A percentile compares a stretch with the other conserved stretches of the same genome.
These are phyloP conservation scores for Paramarasmius palmivorus DNA, from an alignment of 1,284 basidiomycete species.

Conservation along the genomic window DNA sequence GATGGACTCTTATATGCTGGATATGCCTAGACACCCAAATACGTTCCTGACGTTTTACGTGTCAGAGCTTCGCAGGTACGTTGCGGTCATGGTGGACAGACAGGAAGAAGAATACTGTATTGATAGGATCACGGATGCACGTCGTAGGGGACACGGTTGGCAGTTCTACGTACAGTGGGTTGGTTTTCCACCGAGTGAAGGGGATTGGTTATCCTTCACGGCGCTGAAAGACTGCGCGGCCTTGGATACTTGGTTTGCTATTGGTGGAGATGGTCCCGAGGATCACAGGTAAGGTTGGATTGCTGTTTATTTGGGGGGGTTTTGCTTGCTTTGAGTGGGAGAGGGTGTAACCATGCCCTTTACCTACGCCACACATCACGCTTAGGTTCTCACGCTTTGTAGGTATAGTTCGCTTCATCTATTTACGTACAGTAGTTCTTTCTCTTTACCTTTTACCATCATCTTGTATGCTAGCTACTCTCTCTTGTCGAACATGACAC, in stretches of 20 bases:
- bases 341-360: too few relatives aligned
- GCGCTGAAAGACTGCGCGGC: slow-evolving; percentile 17
- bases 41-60: slow-evolving; percentile 19
- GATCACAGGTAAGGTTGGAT: neutral
- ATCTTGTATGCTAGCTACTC: too few relatives aligned
- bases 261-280: slow-evolving; percentile 10
- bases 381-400: too few relatives aligned
- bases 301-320: too few relatives aligned
- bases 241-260: slow-evolving; percentile 14
- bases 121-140: slow-evolving; percentile 10
- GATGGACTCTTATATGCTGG: slow-evolving; percentile 7
- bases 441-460: too few relatives aligned
- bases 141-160: slow-evolving; percentile 5
- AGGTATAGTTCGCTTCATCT: too few relatives aligned
- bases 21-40: slow-evolving; percentile 16
- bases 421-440: too few relatives aligned
- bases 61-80: slow-evolving; percentile 9
- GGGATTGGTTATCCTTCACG: slow-evolving; percentile 16
- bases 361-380: too few relatives aligned
- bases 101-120: slow-evolving; percentile 4
- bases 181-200: slow-evolving; percentile 7
- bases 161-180: slow-evolving; percentile 11
- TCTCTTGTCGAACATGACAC: too few relatives aligned
- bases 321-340: too few relatives aligned
- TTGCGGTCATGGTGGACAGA: neutral